Base-by-base conservation (phyloP, 2,329 filamentous ascomycete species). In the Seiridium unicorne region DNA sequence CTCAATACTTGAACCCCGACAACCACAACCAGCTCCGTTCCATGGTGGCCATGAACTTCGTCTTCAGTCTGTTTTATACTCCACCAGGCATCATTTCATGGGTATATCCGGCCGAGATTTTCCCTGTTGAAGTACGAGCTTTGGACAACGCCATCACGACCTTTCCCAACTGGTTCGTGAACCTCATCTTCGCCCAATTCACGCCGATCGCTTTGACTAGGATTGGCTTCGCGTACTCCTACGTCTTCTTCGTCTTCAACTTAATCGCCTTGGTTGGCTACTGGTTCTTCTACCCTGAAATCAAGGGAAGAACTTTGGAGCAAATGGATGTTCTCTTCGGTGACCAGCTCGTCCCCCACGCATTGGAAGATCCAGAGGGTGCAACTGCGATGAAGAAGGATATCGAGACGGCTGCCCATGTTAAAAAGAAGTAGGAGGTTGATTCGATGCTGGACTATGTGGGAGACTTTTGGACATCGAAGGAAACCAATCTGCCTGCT, bases 211-310 rank as follows among this genome's bases (percentile, higher is more conserved):
- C 73, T 0, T 71, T 80, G 56, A 62, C 68, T 1, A 68, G 62
- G 0, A 73, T 79, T 9, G 66, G 62, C 0, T 79, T 76, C 75
- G 74, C 70, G 53, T 79, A 78, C 60, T 79, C 76, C 51, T 71
- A 74, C 44, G 69, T 79, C 8, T 79, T 74, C 55, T 69, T 72
- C 59, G 73, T 70, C 7, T 74, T 75, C 44, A 47, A 78, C 18
- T 65, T 64, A 1, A 59, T 70, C 3, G 66, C 74, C 9, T 56
- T 77, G 2, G 58, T 65, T 0, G 42, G 75, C 13, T 70, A 77
- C 18, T 80, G 73, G 63, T 74, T 78, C 61, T 68, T 75, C 11
- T 73, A 73, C 51, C 71, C 71, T 0, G 73, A 74, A 62, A 74
- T 73, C 0, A 72, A 71, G 55, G 72, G 70, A 0, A 61, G 66